These are phyloP conservation scores for Kurtzmaniella quercitrusa DNA, from an alignment of 1,139 yeast species.

Conservation along the genomic window DNA sequence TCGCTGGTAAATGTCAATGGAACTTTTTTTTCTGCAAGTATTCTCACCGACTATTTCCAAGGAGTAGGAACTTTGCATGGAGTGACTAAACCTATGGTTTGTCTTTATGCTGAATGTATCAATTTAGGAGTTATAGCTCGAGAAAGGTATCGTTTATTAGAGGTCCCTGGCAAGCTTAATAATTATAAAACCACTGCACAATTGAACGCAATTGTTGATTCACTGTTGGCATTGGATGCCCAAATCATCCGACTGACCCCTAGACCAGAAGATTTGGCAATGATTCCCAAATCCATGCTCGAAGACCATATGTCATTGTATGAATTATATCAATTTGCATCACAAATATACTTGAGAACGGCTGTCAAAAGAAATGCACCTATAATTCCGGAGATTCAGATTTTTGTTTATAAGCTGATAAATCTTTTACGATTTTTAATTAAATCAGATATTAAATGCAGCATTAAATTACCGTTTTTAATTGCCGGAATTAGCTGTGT, in stretches of 20 bases:
- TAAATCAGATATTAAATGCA: slow-evolving; percentile 11
- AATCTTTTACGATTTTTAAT: slow-evolving; percentile 14
- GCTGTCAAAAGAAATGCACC: slow-evolving; percentile 18
- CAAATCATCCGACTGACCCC: slow-evolving; percentile 2
- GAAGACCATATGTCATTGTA: slow-evolving; percentile 19
- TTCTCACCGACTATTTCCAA: not conserved
- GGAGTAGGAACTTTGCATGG: slow-evolving; percentile 7
- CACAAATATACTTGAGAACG: slow-evolving; percentile 16
- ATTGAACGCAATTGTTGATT: slow-evolving; percentile 3
- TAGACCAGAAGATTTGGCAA: slow-evolving; percentile 4
- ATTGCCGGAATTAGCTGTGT: slow-evolving; percentile 16
- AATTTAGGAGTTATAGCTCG: slow-evolving; percentile 7
- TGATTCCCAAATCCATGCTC: slow-evolving; percentile 7
- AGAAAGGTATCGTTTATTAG: slow-evolving; percentile 6
- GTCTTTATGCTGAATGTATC: slow-evolving; percentile 3
- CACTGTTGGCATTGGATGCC: slow-evolving; percentile 3
- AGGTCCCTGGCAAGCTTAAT: slow-evolving; percentile 7
- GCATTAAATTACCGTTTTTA: slow-evolving; percentile 18
- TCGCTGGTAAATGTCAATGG: slow-evolving; percentile 4
- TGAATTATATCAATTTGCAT: slow-evolving; percentile 17
- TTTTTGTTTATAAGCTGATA: slow-evolving; percentile 13
- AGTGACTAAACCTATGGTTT: slow-evolving; percentile 5
- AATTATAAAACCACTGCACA: slow-evolving; percentile 7
- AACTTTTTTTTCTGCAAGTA: slow-evolving; percentile 1
- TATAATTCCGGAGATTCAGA: slow-evolving; percentile 18